A percentile compares a stretch with the other conserved stretches of the same genome.
phyloP scores from a whole-genome alignment of 192 early-diverging fungal species.

The Jimgerdemannia lactiflua region DNA sequence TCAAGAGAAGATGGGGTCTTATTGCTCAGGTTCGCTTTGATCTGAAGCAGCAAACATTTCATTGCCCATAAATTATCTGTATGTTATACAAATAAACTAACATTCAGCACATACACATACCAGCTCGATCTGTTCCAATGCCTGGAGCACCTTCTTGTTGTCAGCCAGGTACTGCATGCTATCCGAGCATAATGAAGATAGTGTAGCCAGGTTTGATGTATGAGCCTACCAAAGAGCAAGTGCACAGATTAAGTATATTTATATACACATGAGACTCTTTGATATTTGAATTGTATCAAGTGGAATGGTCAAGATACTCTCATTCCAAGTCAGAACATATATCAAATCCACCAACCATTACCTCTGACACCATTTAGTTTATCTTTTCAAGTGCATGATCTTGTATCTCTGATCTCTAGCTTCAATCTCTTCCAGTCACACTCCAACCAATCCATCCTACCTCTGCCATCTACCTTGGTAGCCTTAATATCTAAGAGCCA shows the following conservation, averaged over 20 bases:
- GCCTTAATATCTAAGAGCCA: constrained; percentile 66
- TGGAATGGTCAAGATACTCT: too few relatives aligned
- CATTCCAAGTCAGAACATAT: neutral
- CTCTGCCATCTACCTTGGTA: constrained; percentile 20
- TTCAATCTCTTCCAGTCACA: too few relatives aligned
- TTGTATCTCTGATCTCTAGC: too few relatives aligned
- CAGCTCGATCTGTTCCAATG: constrained; percentile 73
- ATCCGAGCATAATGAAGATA: constrained; percentile 65
- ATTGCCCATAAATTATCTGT: constrained; percentile 9
- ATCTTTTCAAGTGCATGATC: too few relatives aligned
- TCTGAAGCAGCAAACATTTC: constrained; percentile 21
- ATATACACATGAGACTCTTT: too few relatives aligned
- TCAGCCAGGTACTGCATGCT: constrained; percentile 67
- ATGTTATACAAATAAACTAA: neutral
- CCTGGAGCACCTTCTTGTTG: constrained; percentile 64
- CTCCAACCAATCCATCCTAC: too few relatives aligned
- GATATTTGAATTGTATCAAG: too few relatives aligned
- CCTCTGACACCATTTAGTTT: too few relatives aligned
- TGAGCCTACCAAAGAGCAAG: constrained; percentile 11
- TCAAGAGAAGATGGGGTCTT: constrained; percentile 67
- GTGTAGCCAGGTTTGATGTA: constrained; percentile 68
- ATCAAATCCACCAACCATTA: neutral
- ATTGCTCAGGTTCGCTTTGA: constrained; percentile 41
- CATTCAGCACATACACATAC: constrained; percentile 28
- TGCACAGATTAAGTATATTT: too few relatives aligned